Evolutionary conservation across 441 rosid species (phyloP), one percentile per base, ranked within the genome.

Genomic region (Pelargonium australe): DNA sequence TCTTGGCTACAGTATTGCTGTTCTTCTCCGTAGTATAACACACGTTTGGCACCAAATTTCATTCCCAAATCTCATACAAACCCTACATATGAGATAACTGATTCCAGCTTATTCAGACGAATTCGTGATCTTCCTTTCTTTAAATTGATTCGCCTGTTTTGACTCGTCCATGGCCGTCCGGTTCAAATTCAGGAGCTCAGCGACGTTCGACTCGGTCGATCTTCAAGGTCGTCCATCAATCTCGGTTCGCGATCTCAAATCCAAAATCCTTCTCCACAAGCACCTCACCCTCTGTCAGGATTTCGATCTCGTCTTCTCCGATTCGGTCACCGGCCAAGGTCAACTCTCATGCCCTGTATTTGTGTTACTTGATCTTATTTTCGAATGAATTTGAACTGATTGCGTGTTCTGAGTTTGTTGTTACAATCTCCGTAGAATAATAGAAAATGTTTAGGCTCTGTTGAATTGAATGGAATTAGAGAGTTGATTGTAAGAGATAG

Each of bases 111-210:
- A 25, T 55, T 17, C 20, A 55, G 61, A 57, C 17, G 25, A 49
- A 12, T 16, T 55, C 25, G 61, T 17, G 61, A 55, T 55, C 31
- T 25, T 1, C 23, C 25, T 17, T 19, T 58, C 20, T 11, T 58
- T 19, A 28, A 12, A 58, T 20, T 28, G 63, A 20, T 10, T 58
- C 31, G 25, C 12, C 31, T 16, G 63, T 58, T 57, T 77, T 67
- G 53, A 72, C 68, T 78, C 66, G 17, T 70, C 62, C 63, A 83
- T 85, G 88, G 69, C 84, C n/a, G 69, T 85, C 45, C 78, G 81
- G 13, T 85, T 81, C 75, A 81, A 80, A 77, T 83, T 85, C 79
- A 63, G 88, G 73, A 81, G 87, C 81, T 75, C 85, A 16, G 45
- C 66, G 67, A 57, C 76, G 57, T 82, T 76, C 68, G 87, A 85